phyloP scores from a whole-genome alignment of 192 early-diverging fungal genomes.

The Backusella circina region DNA sequence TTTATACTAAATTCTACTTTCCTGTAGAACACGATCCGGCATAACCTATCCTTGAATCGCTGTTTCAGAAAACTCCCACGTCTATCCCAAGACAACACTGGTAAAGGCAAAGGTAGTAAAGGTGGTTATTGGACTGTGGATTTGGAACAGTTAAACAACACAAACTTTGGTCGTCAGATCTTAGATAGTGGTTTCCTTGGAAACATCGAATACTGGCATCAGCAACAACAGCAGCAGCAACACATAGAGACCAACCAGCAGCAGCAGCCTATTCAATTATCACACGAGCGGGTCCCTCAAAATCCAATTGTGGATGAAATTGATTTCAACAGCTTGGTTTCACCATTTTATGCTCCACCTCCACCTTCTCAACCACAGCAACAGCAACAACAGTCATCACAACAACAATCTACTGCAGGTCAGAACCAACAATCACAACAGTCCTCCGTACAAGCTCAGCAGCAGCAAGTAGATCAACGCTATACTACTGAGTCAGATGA shows the following conservation, averaged over 20 bases:
- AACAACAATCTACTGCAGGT: not conserved
- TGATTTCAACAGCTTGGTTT: constrained; percentile 17
- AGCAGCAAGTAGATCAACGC: not conserved
- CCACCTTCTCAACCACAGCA: not conserved
- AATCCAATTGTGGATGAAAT: constrained; percentile 15
- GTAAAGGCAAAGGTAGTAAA: constrained; percentile 56
- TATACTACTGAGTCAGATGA: constrained; percentile 6
- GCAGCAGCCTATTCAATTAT: not conserved
- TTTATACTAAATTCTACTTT: constrained; percentile 24
- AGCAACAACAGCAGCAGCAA: constrained; percentile 12
- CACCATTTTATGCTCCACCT: constrained; percentile 12
- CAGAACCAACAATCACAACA: not conserved
- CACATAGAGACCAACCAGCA: not conserved
- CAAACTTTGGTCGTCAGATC: constrained; percentile 27
- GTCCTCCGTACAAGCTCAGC: not conserved
- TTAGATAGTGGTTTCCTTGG: constrained; percentile 23
- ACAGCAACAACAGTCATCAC: not conserved
- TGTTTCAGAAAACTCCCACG: constrained; percentile 75
- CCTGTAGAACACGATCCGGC: constrained; percentile 82
- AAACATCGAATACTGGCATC: constrained; percentile 26
- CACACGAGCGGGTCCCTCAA: not conserved
- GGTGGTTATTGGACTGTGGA: constrained; percentile 66
- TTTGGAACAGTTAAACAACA: constrained; percentile 20
- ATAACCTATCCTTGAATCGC: constrained; percentile 86
- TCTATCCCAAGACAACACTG: constrained; percentile 33